Conservation (phyloP, 1,139 yeast genomes). For the Sugiyamaella novakii region DNA sequence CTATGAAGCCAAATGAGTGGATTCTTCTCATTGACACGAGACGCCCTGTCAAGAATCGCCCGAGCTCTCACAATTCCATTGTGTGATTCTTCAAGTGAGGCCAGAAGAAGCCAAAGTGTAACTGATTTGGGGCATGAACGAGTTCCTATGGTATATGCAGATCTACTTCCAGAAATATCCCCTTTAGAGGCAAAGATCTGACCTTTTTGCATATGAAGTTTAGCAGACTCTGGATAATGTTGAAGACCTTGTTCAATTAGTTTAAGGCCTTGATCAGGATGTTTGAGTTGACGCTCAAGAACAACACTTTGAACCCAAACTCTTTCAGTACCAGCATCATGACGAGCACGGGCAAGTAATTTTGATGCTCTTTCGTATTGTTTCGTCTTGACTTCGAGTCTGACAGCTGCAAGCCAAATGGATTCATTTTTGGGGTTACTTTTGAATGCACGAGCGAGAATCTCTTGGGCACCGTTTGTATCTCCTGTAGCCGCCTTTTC, state of each 20-base stretch:
- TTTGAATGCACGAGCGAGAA: conserved; percentile 54
- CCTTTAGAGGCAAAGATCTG: conserved; percentile 50
- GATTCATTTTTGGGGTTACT: conserved; percentile 52
- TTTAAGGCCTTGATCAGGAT: conserved; percentile 44
- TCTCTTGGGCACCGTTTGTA: conserved; percentile 53
- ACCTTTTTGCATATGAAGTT: conserved; percentile 61
- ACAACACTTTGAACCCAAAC: conserved; percentile 68
- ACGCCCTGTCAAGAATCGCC: conserved; percentile 69
- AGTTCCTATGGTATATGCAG: conserved; percentile 53
- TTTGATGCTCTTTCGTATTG: conserved; percentile 48
- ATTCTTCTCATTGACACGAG: conserved; percentile 53
- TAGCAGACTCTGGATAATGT: conserved; percentile 50
- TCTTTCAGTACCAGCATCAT: conserved; percentile 45
- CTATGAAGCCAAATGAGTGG: conserved; percentile 62
- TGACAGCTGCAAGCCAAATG: conserved; percentile 71
- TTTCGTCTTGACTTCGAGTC: conserved; percentile 55
- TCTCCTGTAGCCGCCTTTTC: conserved; percentile 62
- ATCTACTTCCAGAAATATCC: conserved; percentile 49
- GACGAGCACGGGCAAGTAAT: conserved; percentile 49
- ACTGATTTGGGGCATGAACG: conserved; percentile 49
- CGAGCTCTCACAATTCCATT: conserved; percentile 62
- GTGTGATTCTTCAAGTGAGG: conserved; percentile 51
- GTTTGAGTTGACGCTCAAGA: conserved; percentile 50
- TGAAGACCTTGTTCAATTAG: conserved; percentile 51
- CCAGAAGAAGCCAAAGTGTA: conserved; percentile 59